Evolutionary conservation across 2,329 filamentous ascomycete species (phyloP), one percentile per base, ranked within the genome.

Genomic region (Pezicula radicicola): DNA sequence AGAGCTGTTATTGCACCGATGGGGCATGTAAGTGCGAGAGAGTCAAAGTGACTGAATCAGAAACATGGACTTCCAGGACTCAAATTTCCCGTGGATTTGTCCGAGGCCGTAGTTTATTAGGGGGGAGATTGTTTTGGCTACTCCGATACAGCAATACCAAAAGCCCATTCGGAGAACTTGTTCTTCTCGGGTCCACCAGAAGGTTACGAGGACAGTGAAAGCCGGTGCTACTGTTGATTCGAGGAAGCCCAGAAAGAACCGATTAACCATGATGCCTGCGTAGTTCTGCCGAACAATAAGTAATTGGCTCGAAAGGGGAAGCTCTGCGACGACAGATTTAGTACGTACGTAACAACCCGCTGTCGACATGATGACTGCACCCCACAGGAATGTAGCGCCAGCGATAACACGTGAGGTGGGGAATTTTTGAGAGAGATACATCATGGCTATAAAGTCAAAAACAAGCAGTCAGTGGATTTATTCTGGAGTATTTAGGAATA

Each of bases 201-300:
- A 60, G 3, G 64, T 67, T 12, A 66, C 63, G 6, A 69, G 65
- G 3, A 68, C 57, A 58, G 68, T 68, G 52, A 68, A 71, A n/a
- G 63, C 68, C 46, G 57, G 70, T 45, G 56, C 67, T 19, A 65
- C 63, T 45, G 58, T 66, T 15, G 55, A 64, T 53, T 72, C 71
- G 18, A 71, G 63, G 4, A 69, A 51, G 2, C 69, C 71, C 3
- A 73, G 59, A 36, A 72, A 66, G 58, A 73, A 73, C 0, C 71
- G 56, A 3, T 66, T 66, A 0, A 60, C 62, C 36, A 70, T 64
- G 33, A 72, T 62, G 0, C 67, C 68, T 0, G 56, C 55, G 46
- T 64, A 69, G 6, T 62, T 63, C 25, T 25, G 6, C 6, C 5
- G 25, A 6, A 25, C 25, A 25, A 25, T 25, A 25, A 7, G 25